A percentile compares a stretch with the other conserved stretches of the same genome.
Conservation (phyloP, 2,329 filamentous ascomycete species). For the Celoporthe dispersa region DNA sequence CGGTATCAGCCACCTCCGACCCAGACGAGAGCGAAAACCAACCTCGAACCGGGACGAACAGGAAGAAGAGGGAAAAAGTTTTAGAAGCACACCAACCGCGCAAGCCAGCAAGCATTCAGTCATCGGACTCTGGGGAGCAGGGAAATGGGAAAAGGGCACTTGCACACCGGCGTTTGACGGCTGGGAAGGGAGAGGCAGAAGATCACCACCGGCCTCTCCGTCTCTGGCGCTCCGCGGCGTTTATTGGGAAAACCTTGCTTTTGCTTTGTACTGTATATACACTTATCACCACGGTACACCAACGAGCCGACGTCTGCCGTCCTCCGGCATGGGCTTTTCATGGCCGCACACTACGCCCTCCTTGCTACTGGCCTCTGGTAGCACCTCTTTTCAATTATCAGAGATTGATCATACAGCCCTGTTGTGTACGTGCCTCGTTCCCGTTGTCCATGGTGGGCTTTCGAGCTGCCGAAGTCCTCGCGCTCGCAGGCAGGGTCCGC, state of each 20-base stretch:
- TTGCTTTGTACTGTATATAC: constrained; percentile 2
- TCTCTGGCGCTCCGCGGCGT: constrained; percentile 11
- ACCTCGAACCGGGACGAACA: not conserved
- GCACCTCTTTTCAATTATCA: not conserved
- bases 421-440: not conserved
- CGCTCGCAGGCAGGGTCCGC: too few relatives aligned
- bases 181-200: constrained; percentile 1
- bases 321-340: not conserved
- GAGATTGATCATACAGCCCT: not conserved
- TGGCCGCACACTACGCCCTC: not conserved
- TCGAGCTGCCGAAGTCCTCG: not conserved
- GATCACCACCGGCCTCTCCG: constrained; percentile 1
- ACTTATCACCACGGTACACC: not conserved
- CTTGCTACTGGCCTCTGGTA: not conserved
- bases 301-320: not conserved
- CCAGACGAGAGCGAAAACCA: not conserved
- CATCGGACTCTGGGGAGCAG: constrained; percentile 2
- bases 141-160: not conserved
- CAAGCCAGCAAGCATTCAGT: constrained; percentile 6
- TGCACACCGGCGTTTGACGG: constrained; percentile 18
- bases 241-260: not conserved
- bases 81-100: not conserved
- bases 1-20: not conserved
- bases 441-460: not conserved
- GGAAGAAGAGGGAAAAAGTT: not conserved